phyloP scores from a whole-genome alignment of 441 rosid genomes.

The Jatropha podagrica region DNA sequence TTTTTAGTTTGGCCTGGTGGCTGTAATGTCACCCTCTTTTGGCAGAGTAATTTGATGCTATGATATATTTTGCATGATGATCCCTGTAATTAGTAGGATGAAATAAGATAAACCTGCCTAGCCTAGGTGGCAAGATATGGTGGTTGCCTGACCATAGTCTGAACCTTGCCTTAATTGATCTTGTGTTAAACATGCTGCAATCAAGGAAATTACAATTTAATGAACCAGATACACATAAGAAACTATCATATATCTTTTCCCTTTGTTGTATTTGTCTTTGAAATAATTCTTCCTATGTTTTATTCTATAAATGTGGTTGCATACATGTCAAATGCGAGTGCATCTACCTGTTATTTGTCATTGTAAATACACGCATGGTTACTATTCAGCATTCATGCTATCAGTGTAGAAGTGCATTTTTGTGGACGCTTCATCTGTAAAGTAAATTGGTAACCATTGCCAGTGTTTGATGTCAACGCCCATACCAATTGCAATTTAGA shows the following conservation, averaged over 20 bases:
- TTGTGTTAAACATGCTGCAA: neutral
- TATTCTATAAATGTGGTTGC: neutral
- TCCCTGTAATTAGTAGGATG: neutral
- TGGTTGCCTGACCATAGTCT: neutral
- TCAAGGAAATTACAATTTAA: neutral
- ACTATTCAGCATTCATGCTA: neutral
- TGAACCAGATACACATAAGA: neutral
- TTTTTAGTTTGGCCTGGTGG: constrained; percentile 2
- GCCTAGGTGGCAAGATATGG: neutral
- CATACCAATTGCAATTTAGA: neutral
- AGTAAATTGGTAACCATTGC: neutral
- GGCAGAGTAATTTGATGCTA: neutral
- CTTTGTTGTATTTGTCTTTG: neutral
- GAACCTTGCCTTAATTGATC: neutral
- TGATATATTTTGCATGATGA: neutral
- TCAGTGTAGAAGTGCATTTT: neutral
- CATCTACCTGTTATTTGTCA: neutral
- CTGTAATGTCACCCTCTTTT: neutral
- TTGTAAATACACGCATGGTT: neutral
- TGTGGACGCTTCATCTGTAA: neutral
- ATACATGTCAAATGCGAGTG: neutral
- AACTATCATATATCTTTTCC: neutral
- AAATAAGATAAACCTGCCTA: neutral
- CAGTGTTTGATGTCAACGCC: neutral
- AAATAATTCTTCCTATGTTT: neutral